These are phyloP conservation scores for Phaeosphaeriaceae sp. DNA, from an alignment of 2,329 filamentous ascomycete species.

Conservation along the genomic window DNA sequence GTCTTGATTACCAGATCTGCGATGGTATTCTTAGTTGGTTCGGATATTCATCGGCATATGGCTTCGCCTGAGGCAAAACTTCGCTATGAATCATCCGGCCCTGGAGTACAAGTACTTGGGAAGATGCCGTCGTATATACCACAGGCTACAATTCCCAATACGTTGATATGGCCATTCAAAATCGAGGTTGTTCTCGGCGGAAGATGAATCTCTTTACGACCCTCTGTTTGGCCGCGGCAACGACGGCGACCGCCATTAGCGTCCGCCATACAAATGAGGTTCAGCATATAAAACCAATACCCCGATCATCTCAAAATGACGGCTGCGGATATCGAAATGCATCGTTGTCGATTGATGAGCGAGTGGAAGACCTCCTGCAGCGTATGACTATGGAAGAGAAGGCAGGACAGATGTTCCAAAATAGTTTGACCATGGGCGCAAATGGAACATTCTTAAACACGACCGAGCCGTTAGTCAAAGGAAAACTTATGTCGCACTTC, in stretches of 20 bases:
- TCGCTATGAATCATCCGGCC: conserved; percentile 1
- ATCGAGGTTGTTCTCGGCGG: conserved; percentile 8
- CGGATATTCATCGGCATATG: conserved; percentile 10
- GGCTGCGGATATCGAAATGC: conserved; percentile 45
- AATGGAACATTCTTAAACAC: conserved; percentile 44
- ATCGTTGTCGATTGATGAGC: conserved; percentile 52
- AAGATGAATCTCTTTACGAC: conserved; percentile 19
- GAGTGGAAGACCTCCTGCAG: conserved; percentile 53
- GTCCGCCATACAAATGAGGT: conserved; percentile 5
- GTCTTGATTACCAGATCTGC: background rate
- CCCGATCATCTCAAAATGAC: conserved; percentile 16
- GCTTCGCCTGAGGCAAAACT: conserved; percentile 3
- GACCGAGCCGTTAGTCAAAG: conserved; percentile 43
- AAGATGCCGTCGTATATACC: background rate
- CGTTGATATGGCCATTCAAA: conserved; percentile 14
- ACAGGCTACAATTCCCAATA: background rate
- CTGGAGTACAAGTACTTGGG: conserved; percentile 18
- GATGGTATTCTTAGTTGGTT: background rate
- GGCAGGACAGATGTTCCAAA: conserved; percentile 57
- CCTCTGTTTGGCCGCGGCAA: conserved; percentile 21
- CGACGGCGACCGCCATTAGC: conserved; percentile 17
- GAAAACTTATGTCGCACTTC: conserved; percentile 55
- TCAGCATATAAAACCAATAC: conserved; percentile 5
- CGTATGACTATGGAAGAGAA: conserved; percentile 59
- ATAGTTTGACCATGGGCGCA: conserved; percentile 38